These are phyloP conservation scores for Claviceps africana DNA, from an alignment of 2,329 filamentous ascomycete genomes.

Conservation along the genomic window DNA sequence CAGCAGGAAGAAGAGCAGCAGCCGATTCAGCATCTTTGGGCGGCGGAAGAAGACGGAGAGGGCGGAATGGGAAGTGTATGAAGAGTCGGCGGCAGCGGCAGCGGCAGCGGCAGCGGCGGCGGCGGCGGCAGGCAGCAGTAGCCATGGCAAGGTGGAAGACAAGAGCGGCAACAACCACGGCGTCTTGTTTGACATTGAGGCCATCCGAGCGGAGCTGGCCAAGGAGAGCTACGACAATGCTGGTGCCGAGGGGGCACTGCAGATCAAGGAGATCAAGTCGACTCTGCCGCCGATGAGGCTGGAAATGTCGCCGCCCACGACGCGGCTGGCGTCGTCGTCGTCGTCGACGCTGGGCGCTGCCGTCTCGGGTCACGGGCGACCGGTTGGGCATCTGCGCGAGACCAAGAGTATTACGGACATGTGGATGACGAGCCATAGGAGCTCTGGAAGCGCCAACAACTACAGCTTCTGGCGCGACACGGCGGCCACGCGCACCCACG, in stretches of 20 bases:
- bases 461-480: constrained; percentile 7
- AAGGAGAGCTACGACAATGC: constrained; percentile 41
- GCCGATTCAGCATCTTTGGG: constrained; percentile 61
- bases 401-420: constrained; percentile 31
- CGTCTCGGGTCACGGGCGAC: background rate
- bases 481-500: constrained; percentile 9
- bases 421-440: constrained; percentile 10
- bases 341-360: constrained; percentile 4
- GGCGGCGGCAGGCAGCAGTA: constrained; percentile 21
- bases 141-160: constrained; percentile 24
- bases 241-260: constrained; percentile 34
- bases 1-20: constrained; percentile 49
- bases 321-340: constrained; percentile 12
- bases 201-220: constrained; percentile 75
- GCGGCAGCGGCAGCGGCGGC: constrained; percentile 7
- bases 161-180: constrained; percentile 37
- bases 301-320: constrained; percentile 30
- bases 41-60: constrained; percentile 69
- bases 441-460: background rate
- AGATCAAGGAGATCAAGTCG: constrained; percentile 70
- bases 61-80: constrained; percentile 89
- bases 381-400: constrained; percentile 20
- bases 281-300: constrained; percentile 86
- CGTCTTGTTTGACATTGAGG: constrained; percentile 89
- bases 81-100: constrained; percentile 37